Percentiles rank a stretch among this genome's conserved stretches.
phyloP scores from a whole-genome alignment of 2,329 filamentous ascomycete genomes.

The Diaporthe australafricana region DNA sequence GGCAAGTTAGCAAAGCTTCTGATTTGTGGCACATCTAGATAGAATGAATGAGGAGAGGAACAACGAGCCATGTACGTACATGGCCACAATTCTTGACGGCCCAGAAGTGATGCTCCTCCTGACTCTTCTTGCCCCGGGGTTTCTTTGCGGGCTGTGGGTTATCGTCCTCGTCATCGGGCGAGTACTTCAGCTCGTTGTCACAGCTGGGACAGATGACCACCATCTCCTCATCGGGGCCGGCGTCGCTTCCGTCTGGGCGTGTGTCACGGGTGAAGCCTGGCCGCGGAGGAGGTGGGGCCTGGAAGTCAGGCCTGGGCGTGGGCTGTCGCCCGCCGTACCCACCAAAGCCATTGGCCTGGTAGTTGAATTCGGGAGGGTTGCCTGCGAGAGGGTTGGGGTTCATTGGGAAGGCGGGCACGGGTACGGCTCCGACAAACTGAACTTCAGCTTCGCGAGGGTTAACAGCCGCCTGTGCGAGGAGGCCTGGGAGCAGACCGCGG shows the following conservation, averaged over 20 bases:
- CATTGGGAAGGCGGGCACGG: conserved; percentile 32
- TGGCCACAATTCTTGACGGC: conserved; percentile 92
- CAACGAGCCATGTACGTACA: conserved; percentile 63
- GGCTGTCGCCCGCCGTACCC: conserved; percentile 41
- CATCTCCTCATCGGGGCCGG: conserved; percentile 67
- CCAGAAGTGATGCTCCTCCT: conserved; percentile 88
- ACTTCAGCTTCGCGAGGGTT: conserved; percentile 44
- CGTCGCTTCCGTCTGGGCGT: conserved; percentile 58
- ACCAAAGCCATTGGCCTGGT: conserved; percentile 47
- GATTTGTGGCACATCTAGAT: not conserved
- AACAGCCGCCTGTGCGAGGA: conserved; percentile 21
- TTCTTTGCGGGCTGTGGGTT: conserved; percentile 50
- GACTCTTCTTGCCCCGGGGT: conserved; percentile 59
- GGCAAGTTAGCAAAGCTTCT: not conserved
- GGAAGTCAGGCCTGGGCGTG: conserved; percentile 62
- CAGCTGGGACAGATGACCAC: conserved; percentile 88
- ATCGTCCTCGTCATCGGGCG: conserved; percentile 59
- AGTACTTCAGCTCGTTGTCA: conserved; percentile 83
- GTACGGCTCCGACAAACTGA: conserved; percentile 39
- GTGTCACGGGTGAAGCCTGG: conserved; percentile 81
- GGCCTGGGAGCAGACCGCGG: conserved; percentile 19
- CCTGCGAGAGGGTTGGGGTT: conserved; percentile 44
- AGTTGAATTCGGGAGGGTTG: conserved; percentile 49
- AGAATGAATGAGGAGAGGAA: not conserved
- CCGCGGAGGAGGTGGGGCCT: conserved; percentile 72